These are phyloP conservation scores for Symbiodinium pilosum DNA, from an alignment of 73 alveolate species.

Conservation along the genomic window DNA sequence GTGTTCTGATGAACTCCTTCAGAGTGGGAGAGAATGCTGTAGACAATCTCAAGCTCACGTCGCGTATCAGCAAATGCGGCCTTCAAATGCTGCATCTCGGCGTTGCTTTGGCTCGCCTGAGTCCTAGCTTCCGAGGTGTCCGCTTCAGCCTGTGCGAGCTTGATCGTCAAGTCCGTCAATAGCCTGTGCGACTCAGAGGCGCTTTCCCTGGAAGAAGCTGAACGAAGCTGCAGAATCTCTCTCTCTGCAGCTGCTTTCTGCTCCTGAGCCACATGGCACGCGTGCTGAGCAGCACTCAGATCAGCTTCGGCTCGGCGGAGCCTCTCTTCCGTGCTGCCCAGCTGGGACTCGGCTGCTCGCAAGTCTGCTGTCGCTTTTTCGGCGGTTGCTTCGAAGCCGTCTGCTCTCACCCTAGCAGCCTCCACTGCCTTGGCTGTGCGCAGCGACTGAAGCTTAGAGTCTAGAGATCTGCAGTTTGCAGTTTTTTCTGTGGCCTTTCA, in stretches of 20 bases:
- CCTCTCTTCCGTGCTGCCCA: background rate
- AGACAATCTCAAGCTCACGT: conserved; percentile 37
- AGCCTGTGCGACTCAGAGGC: conserved; percentile 37
- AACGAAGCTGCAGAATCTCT: background rate
- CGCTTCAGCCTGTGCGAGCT: conserved; percentile 27
- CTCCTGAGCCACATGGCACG: background rate
- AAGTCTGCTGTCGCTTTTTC: background rate
- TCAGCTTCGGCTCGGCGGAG: background rate
- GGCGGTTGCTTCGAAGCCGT: background rate
- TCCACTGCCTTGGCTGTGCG: no score
- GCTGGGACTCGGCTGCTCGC: background rate
- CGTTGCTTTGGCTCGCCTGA: background rate
- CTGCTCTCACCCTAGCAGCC: background rate
- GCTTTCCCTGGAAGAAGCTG: background rate
- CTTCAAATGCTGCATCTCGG: conserved; percentile 19
- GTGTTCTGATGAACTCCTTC: background rate
- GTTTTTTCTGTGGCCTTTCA: no score
- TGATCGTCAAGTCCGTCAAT: conserved; percentile 33
- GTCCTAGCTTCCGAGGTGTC: background rate
- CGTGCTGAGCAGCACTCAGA: background rate
- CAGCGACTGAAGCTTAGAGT: no score
- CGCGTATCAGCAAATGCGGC: conserved; percentile 10
- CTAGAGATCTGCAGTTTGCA: no score
- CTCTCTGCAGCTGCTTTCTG: background rate
- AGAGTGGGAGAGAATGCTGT: conserved; percentile 22